phyloP scores from a whole-genome alignment of 2,329 filamentous ascomycete species.

The Chaetomium globosum region DNA sequence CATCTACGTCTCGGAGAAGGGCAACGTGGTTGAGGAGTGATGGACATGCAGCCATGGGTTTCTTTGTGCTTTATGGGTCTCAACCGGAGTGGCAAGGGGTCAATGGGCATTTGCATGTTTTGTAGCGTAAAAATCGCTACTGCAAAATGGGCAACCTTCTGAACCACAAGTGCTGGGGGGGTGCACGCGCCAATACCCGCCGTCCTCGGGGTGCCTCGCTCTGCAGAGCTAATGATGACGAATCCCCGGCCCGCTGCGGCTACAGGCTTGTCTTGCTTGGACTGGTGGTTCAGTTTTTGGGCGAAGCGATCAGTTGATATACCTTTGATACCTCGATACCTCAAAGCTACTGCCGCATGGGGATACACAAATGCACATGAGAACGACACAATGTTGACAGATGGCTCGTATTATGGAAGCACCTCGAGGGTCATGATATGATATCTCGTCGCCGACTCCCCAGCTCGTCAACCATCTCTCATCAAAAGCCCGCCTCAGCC shows the following conservation, averaged over 20 bases:
- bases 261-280: background rate
- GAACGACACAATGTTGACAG: background rate
- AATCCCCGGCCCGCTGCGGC: background rate
- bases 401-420: constrained; percentile 11
- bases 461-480: background rate
- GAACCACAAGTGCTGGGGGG: constrained; percentile 36
- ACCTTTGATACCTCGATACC: constrained; percentile 8
- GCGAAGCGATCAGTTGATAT: background rate
- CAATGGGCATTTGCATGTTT: constrained; percentile 61
- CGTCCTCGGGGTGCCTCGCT: constrained; percentile 22
- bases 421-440: constrained; percentile 2
- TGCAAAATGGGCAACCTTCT: constrained; percentile 42
- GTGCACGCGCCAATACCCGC: constrained; percentile 30
- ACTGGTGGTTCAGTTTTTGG: constrained; percentile 20
- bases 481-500: background rate
- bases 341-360: background rate
- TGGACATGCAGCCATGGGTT: constrained; percentile 42
- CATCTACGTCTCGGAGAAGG: constrained; percentile 99
- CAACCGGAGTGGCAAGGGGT: constrained; percentile 64
- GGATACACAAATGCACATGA: constrained; percentile 2
- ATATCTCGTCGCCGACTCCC: background rate
- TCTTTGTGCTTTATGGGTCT: constrained; percentile 59
- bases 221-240: constrained; percentile 25
- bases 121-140: constrained; percentile 50
- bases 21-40: constrained; percentile 82